These are phyloP conservation scores for Trichoderma reesei DNA, from an alignment of 495 filamentous ascomycete genomes.

Conservation along the genomic window DNA sequence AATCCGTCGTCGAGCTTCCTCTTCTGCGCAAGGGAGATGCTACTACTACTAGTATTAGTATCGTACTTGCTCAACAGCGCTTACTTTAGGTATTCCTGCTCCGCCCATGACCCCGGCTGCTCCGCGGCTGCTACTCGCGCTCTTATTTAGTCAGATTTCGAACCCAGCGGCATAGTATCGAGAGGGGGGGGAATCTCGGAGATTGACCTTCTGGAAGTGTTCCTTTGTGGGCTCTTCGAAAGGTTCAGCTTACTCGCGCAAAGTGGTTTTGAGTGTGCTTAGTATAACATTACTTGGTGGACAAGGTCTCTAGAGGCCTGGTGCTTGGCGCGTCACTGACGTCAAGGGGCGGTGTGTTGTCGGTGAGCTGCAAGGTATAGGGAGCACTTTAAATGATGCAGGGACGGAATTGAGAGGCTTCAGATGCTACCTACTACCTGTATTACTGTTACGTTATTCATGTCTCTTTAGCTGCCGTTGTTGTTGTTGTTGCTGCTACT, in stretches of 20 bases:
- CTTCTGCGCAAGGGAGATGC: neutral
- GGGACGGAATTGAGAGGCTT: neutral
- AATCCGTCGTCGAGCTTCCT: neutral
- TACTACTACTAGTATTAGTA: no score
- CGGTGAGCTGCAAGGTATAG: neutral
- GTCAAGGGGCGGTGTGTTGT: neutral
- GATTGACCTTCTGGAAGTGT: conserved; percentile 3
- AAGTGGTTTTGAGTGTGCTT: no score
- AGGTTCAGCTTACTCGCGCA: neutral
- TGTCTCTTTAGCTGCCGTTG: neutral
- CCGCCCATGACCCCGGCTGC: no score
- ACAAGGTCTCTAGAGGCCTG: no score
- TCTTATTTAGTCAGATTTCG: neutral
- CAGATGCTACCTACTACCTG: neutral
- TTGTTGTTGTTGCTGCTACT: neutral
- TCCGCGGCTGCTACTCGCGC: no score
- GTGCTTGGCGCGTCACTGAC: neutral
- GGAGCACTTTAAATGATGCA: neutral
- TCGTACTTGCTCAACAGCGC: no score
- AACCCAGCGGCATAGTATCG: neutral
- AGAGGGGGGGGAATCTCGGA: neutral
- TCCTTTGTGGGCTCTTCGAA: neutral
- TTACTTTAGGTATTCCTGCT: no score
- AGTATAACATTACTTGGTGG: no score
- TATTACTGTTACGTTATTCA: neutral